Conservation (phyloP, 768 basidiomycete species). For the Boletus bicolor region DNA sequence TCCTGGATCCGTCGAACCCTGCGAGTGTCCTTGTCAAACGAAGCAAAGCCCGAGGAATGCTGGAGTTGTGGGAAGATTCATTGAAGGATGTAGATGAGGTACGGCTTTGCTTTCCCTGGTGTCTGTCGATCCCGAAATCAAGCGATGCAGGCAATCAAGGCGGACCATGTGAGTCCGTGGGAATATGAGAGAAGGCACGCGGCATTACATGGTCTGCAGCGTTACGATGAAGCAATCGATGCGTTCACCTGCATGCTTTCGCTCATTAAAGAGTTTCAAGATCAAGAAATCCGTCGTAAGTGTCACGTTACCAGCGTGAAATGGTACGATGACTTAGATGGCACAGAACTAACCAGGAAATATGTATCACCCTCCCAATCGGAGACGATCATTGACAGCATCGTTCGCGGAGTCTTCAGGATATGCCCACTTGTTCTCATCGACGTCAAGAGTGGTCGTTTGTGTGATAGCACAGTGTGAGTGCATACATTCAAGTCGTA, state of each 20-base stretch:
- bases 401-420: not conserved
- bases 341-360: not conserved
- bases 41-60: too few relatives aligned
- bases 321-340: not conserved
- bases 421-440: too few relatives aligned
- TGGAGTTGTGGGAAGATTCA: slow-evolving; percentile 1
- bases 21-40: not conserved
- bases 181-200: slow-evolving; percentile 2
- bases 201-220: not conserved
- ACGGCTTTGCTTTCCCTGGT: not conserved
- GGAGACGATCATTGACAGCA: too few relatives aligned
- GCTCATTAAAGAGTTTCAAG: not conserved
- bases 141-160: not conserved
- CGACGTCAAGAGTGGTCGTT: too few relatives aligned
- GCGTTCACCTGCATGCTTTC: not conserved
- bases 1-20: not conserved
- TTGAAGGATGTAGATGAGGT: slow-evolving; percentile 5
- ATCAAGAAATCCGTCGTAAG: not conserved
- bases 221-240: slow-evolving; percentile 1
- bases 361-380: not conserved
- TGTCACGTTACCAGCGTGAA: not conserved
- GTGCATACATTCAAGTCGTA: too few relatives aligned
- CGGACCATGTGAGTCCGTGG: not conserved
- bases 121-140: not conserved
- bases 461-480: too few relatives aligned